Base-by-base conservation (phyloP, 176 grass and related monocot genomes). In the Zoysia pacifica region DNA sequence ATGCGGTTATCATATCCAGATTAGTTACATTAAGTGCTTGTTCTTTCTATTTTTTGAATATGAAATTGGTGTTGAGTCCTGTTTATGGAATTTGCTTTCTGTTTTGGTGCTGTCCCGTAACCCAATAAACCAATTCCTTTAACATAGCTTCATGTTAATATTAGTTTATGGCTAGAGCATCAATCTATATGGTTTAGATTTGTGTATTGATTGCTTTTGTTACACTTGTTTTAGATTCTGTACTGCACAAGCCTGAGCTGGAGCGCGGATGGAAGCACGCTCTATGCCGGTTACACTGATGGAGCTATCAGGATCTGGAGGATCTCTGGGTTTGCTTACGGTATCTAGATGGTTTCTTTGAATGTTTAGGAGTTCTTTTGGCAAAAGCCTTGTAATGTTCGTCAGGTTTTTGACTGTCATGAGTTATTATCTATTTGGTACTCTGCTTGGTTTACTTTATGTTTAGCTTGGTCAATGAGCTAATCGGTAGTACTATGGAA, bases 191-290 rank as follows among this genome's bases (percentile, higher is more conserved):
- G 3, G 16, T 58, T 1, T 43, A 28, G 16, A 7, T 15, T 35
- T 10, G 78, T 80, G 16, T 75, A 53, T 19, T 47, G 9, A 80
- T 64, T 65, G 10, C 2, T 52, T n/a, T 2, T 70, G 46, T 2
- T 75, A 9, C 35, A 7, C 36, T 20, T 75, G 2, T 73, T 46
- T 46, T 42, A 93, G 88, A 79, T 90, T 58, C 73, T 88, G 36
- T 80, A 93, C 85, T 90, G 91, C 81, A 68, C 91, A 63, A 90
- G 88, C 62, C 79, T 93, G 85, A 90, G 81, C 86, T 93, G 91
- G 91, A 90, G 88, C 48, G 70, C 28, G 28, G 28, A 28, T 28
- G 28, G 28, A 28, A 28, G 28, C 28, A 28, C 28, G 28, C 28
- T 28, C 83, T 0, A 79, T 54, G 68, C 85, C 28, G 81, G 81